Base-by-base conservation (phyloP, 2,329 filamentous ascomycete species). In the Eutypella sp. region DNA sequence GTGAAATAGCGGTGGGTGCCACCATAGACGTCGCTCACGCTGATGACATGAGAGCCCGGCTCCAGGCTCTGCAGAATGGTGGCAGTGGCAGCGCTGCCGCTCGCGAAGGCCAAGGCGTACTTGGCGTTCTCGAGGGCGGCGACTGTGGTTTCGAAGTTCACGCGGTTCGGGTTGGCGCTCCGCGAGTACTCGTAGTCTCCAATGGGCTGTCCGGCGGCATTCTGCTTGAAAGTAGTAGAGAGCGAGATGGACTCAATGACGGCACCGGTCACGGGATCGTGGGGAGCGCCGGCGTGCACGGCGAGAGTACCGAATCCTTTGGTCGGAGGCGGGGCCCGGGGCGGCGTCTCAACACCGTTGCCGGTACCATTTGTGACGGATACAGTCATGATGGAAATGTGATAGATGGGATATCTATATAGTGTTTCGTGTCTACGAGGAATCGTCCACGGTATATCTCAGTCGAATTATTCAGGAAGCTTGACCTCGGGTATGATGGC, bases 1-100 rank as follows among this genome's bases (percentile, higher is more conserved):
- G 93, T 99, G 76, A 99, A 99, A 76, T 99, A 99, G 61, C 93
- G 81, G 73, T 99, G 93, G 36, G 93, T 99, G 58, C 93, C 93
- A 57, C 93, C 93, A 68, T 99, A 99, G 59, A 99, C 91, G 67
- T 99, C 93, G 39, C 90, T 95, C 40, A 99, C 89, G 50, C 90
- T 96, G 59, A 99, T 85, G 60, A 99, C 89, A 71, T 99, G 93
- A 40, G 89, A 93, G 51, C 90, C 91, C 11, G 87, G 78, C 20
- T 92, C 90, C 47, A 99, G 81, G 57, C 88, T 93, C 72, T 97
- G 93, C 47, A 99, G 81, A 62, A 99, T 89, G 57, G 81, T 89
- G 50, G 93, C 92, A 1, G 93, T 99, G 45, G 93, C 90, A 37
- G 93, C 92, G 56, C 89, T 95, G 59, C 93, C 93, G 22, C 90